phyloP scores from a whole-genome alignment of 2,329 filamentous ascomycete genomes.

The Penicillium expansum region DNA sequence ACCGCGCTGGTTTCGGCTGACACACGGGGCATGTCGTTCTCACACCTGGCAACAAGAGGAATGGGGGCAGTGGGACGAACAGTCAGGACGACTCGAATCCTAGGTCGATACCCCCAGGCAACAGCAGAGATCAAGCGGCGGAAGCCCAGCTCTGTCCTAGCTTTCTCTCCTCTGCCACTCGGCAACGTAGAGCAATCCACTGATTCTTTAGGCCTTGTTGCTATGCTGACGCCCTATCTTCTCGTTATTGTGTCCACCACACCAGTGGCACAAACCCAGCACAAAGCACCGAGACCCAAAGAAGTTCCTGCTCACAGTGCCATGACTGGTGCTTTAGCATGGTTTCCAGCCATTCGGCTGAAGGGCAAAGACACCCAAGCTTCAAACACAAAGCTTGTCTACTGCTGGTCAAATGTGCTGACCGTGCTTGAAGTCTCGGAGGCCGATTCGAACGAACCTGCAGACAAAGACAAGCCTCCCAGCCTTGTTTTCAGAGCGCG shows the following conservation, averaged over 20 bases:
- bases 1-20: constrained; percentile 95
- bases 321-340: constrained; percentile 89
- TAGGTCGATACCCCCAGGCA: constrained; percentile 81
- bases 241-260: constrained; percentile 97
- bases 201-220: constrained; percentile 84
- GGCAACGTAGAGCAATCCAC: constrained; percentile 91
- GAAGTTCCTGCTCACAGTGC: constrained; percentile 86
- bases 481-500: constrained; percentile 76
- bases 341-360: constrained; percentile 94
- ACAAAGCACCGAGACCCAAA: constrained; percentile 87
- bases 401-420: constrained; percentile 98
- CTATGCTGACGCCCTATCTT: constrained; percentile 92
- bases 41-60: constrained; percentile 88
- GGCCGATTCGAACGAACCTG: constrained; percentile 53
- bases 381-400: constrained; percentile 78
- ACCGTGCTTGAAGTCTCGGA: constrained; percentile 88
- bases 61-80: constrained; percentile 80
- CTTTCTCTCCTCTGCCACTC: constrained; percentile 83
- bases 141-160: constrained; percentile 92
- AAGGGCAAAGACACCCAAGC: constrained; percentile 69
- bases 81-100: constrained; percentile 84
- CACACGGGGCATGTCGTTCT: constrained; percentile 95
- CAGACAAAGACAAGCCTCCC: constrained; percentile 73
- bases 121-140: constrained; percentile 62
- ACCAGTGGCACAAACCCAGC: constrained; percentile 90